These are phyloP conservation scores for Polygonum maritimum DNA, from an alignment of 148 eudicot genomes.

Conservation along the genomic window DNA sequence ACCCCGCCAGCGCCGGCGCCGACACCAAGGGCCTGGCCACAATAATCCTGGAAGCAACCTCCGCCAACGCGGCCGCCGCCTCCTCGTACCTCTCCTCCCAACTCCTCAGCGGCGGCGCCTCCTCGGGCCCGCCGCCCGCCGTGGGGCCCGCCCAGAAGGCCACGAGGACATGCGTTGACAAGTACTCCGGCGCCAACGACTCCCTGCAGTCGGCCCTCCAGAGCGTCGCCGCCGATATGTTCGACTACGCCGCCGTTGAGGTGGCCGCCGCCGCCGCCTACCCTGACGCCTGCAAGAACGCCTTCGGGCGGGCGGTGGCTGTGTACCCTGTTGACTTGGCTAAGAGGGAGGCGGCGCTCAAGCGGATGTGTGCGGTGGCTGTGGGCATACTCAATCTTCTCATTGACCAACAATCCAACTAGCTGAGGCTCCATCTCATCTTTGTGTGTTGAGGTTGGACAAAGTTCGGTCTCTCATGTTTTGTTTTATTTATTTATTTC, in stretches of 20 bases:
- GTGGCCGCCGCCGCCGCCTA: conserved; percentile 64
- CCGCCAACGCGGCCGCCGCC: conserved; percentile 49
- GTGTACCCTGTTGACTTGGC: conserved; percentile 52
- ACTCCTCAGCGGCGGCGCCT: conserved; percentile 8
- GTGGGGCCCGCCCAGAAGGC: conserved; percentile 26
- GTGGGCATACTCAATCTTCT: conserved; percentile 47
- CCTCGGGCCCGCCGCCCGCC: neutral
- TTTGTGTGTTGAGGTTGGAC: neutral
- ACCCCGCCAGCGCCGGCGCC: conserved; percentile 42
- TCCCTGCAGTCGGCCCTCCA: conserved; percentile 42
- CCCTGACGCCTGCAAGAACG: conserved; percentile 56
- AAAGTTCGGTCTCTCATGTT: too few species aligned
- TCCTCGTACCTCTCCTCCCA: conserved; percentile 47
- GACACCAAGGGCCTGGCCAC: conserved; percentile 64
- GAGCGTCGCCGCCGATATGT: conserved; percentile 33
- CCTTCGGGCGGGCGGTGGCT: conserved; percentile 36
- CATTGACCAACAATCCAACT: neutral
- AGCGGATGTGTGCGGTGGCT: conserved; percentile 70
- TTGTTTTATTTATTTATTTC: neutral
- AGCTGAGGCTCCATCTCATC: neutral
- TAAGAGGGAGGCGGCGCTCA: conserved; percentile 48
- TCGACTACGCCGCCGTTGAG: conserved; percentile 66
- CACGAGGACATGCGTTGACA: conserved; percentile 43
- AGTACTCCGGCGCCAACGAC: conserved; percentile 40
- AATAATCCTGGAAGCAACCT: conserved; percentile 49